These are phyloP conservation scores for Euphorbia tirucalli DNA, from an alignment of 345 rosid species.

Conservation along the genomic window DNA sequence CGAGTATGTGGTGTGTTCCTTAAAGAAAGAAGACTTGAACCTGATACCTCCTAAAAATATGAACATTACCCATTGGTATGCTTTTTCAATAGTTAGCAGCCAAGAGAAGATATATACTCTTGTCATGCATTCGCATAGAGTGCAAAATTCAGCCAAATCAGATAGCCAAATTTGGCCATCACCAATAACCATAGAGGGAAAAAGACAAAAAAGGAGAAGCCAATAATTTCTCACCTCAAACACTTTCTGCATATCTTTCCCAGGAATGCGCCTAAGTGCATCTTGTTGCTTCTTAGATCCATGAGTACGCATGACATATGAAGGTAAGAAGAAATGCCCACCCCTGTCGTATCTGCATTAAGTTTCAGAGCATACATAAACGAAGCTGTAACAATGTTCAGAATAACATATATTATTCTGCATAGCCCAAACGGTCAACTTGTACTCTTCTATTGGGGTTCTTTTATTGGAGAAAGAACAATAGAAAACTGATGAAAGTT, in stretches of 20 bases:
- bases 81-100: conserved; percentile 1
- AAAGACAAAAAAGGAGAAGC: background rate
- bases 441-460: background rate
- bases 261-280: conserved; percentile 24
- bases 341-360: conserved; percentile 30
- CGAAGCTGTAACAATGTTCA: background rate
- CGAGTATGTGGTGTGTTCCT: background rate
- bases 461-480: background rate
- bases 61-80: background rate
- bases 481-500: background rate
- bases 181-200: background rate
- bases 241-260: conserved; percentile 27
- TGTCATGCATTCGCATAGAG: background rate
- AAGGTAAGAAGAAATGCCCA: conserved; percentile 36
- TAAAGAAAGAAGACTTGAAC: background rate
- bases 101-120: background rate
- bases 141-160: background rate
- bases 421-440: background rate
- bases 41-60: background rate
- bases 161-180: background rate
- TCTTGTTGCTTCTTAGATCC: conserved; percentile 29
- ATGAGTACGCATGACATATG: conserved; percentile 37
- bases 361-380: background rate
- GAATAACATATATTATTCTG: background rate
- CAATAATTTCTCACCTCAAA: conserved; percentile 22